phyloP scores from a whole-genome alignment of 441 rosid species.

The Euphorbia neoarborescens region DNA sequence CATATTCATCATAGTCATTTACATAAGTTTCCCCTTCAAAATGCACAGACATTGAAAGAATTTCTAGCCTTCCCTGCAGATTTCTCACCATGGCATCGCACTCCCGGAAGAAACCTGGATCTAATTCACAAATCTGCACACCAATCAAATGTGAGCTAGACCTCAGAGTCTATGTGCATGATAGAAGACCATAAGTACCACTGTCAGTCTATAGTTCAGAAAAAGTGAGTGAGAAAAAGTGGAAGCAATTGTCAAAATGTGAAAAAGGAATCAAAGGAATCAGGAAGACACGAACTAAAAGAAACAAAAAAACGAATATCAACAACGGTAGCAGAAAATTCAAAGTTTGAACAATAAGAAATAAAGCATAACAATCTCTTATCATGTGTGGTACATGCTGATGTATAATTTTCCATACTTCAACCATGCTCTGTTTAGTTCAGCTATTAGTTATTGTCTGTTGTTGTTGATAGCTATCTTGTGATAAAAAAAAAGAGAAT shows the following conservation, averaged over 20 bases:
- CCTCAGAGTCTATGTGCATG: neutral
- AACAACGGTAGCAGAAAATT: neutral
- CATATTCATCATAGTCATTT: conserved; percentile 71
- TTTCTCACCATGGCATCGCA: conserved; percentile 73
- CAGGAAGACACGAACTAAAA: neutral
- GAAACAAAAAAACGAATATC: neutral
- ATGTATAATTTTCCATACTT: no score
- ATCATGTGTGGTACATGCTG: no score
- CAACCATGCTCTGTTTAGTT: no score
- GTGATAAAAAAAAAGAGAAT: no score
- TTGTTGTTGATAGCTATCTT: no score
- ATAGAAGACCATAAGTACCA: neutral
- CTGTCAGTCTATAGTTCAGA: neutral
- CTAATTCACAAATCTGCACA: conserved; percentile 71
- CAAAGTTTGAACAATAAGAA: neutral
- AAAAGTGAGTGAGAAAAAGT: neutral
- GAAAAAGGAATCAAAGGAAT: neutral
- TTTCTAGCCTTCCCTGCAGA: conserved; percentile 77
- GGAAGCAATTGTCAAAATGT: neutral
- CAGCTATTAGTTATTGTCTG: no score
- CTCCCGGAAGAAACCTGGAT: conserved; percentile 69
- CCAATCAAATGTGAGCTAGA: conserved; percentile 15
- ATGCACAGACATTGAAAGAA: conserved; percentile 79
- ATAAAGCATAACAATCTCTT: neutral
- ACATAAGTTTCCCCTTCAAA: conserved; percentile 82